Evolutionary conservation across 345 rosid genomes (phyloP).

Genomic region (Populus davidiana): DNA sequence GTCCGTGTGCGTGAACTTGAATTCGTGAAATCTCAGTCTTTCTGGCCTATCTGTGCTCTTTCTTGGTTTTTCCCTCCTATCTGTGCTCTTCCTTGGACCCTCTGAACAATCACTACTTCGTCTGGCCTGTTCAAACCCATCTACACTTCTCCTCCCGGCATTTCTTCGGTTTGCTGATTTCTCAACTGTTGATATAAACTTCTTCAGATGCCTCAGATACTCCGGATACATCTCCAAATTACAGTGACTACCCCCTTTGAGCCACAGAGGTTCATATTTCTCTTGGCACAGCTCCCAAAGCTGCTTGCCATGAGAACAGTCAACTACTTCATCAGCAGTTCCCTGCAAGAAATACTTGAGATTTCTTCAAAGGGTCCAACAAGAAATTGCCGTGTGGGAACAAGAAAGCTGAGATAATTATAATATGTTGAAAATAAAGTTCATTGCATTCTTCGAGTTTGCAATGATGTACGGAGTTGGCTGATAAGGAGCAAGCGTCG

Average conservation of each 20-base stretch:
- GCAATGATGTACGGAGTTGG: neutral
- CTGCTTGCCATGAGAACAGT: conserved; percentile 90
- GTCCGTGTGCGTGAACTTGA: conserved; percentile 43
- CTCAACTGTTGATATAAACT: conserved; percentile 75
- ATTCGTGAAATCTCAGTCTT: conserved; percentile 42
- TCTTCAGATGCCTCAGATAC: conserved; percentile 84
- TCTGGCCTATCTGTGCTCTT: conserved; percentile 54
- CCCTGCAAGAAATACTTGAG: conserved; percentile 45
- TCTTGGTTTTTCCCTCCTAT: conserved; percentile 65
- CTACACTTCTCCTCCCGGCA: conserved; percentile 63
- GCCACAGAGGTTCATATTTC: conserved; percentile 93
- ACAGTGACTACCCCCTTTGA: conserved; percentile 89
- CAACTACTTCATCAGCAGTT: conserved; percentile 88
- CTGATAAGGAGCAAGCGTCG: neutral
- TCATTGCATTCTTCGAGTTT: neutral
- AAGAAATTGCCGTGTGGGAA: neutral
- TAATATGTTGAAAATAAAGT: neutral
- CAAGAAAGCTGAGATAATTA: neutral
- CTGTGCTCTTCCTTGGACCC: conserved; percentile 69
- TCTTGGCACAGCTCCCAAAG: conserved; percentile 94
- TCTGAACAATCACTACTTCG: conserved; percentile 60
- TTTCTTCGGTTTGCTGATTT: conserved; percentile 62
- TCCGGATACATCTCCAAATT: conserved; percentile 80
- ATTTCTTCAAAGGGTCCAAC: neutral
- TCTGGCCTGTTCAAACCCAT: conserved; percentile 50